Evolutionary conservation across 768 basidiomycete species (phyloP), one percentile per base, ranked within the genome.

Genomic region (Naganishia vishniacii): DNA sequence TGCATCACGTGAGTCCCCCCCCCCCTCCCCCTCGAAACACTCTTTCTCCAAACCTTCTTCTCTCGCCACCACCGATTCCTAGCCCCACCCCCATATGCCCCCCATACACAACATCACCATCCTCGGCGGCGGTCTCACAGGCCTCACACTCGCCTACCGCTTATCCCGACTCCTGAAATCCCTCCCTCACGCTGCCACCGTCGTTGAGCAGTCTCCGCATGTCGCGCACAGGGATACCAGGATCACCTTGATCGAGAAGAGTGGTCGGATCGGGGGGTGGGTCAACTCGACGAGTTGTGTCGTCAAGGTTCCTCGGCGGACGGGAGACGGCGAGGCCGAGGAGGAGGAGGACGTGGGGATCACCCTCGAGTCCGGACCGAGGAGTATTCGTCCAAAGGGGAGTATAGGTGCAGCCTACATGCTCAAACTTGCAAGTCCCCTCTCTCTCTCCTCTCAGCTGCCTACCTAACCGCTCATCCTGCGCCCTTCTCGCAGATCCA

Each of bases 241-340:
- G 9, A 83, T 95, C 64, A 82, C 84, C 0, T 71, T 98, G 13
- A 67, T 93, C 28, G 92, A 97, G 69, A 83, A 81, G 66, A 78
- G 83, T 8, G 51, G 76, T 0, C 80, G 84, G 1, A 75, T 87
- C 4, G 94, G 94, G 13, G 94, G 94, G n/a, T 97, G 92, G 93
- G 83, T 91, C 0, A 59, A 87, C 83, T 51, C 72, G 41, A 81
- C 84, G 62, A 81, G 82, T 32, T n/a, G 15, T 13, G 32, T 34
- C 18, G 80, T 86, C 23, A 68, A 78, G 8, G 68, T 88, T 9
- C 71, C 76, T 4, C 58, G 68, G 45, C 68, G 74, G 44, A 20
- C 31, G 44, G 48, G 8, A 61, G 70, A 18, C 70, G 73, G 16
- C 51, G 68, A 71, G 16, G 74, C 65, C 62, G 34, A 64, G 42